Percentiles rank a stretch among this genome's conserved stretches.
These are phyloP conservation scores for Chaetomidium leptoderma DNA, from an alignment of 495 filamentous ascomycete genomes.

Conservation along the genomic window DNA sequence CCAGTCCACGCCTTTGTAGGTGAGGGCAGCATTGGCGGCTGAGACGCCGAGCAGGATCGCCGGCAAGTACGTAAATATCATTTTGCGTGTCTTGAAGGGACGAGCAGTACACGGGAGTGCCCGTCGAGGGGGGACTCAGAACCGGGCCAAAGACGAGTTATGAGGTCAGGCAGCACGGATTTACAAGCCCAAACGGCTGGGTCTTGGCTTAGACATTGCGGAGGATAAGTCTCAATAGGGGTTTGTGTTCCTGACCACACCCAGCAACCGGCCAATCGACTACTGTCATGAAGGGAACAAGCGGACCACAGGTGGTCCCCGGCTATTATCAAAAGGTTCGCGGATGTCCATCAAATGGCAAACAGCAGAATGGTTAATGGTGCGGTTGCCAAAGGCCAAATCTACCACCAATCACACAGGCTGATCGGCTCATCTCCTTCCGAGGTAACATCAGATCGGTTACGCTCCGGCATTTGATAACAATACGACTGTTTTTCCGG, in stretches of 20 bases:
- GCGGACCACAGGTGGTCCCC: too few species aligned
- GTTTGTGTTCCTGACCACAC: too few species aligned
- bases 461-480: background rate
- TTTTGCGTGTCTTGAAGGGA: background rate
- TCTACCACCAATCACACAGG: conserved; percentile 17
- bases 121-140: background rate
- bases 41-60: conserved; percentile 22
- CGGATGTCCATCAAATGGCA: background rate
- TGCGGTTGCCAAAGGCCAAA: background rate
- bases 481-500: background rate
- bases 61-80: conserved; percentile 19
- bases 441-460: conserved; percentile 7
- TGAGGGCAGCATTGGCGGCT: conserved; percentile 44
- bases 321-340: conserved; percentile 1
- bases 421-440: conserved; percentile 12
- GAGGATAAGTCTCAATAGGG: too few species aligned
- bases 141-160: background rate
- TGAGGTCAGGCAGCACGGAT: too few species aligned
- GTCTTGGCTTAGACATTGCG: too few species aligned
- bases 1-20: conserved; percentile 68
- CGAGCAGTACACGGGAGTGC: background rate
- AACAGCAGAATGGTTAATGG: conserved; percentile 9
- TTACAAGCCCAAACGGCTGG: too few species aligned
- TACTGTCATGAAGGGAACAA: too few species aligned
- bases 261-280: too few species aligned